Base-by-base conservation (phyloP, 768 basidiomycete genomes). In the Collybia sp. region DNA sequence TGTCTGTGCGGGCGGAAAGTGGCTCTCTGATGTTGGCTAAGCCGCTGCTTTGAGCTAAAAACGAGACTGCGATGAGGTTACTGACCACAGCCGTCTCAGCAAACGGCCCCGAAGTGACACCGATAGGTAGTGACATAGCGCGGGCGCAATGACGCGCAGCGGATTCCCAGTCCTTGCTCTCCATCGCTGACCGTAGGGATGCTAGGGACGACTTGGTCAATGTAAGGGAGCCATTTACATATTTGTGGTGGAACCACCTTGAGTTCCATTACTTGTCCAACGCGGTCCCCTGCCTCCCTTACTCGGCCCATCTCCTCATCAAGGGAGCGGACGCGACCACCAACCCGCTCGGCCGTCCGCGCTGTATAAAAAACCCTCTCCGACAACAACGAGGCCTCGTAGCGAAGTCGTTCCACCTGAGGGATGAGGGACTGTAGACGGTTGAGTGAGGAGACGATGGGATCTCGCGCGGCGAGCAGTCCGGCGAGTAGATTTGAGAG, bases 241-340 rank as follows among this genome's bases (percentile, higher is more conserved):
- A 40, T 34, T 46, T 25, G 12, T 25, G 25, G 30, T 31, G 37
- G 20, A 41, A 15, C 45, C 50, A 90, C 93, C 79, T 96, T 97
- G 54, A 99, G 80, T 49, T 98, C 96, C 71, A 96, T 87, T 34
- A 97, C 91, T 59, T 93, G 90, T 4, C 82, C 84, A 9, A 98
- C 90, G 42, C 90, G 79, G 48, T 98, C 96, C n/a, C 80, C 82
- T 12, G 93, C 90, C 61, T 92, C 88, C 15, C 84, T 77, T 13
- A 99, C 88, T 45, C 92, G 75, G 13, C 82, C 75, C 83, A 98
- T 94, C 69, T 98, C 93, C 60, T 92, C 86, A 60, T 99, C 96
- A 37, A 99, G 74, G 5, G 80, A 75, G 20, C 87, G 75, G 17
- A 99, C 96, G 41, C 85, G 84, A 30, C 91, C 88, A n/a, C 94